phyloP scores from a whole-genome alignment of 495 filamentous ascomycete genomes.

The Tuber aestivum region DNA sequence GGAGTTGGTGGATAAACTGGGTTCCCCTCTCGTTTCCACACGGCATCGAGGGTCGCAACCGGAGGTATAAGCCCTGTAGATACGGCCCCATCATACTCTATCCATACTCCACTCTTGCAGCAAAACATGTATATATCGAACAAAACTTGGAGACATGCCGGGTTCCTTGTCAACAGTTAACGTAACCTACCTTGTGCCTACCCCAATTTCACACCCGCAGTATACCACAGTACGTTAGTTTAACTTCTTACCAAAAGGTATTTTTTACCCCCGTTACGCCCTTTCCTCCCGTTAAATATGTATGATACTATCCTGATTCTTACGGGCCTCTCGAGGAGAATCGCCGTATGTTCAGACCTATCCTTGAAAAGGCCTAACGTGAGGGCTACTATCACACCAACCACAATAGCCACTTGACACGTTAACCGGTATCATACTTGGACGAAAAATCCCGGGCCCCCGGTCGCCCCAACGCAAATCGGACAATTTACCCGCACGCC shows the following conservation, averaged over 20 bases:
- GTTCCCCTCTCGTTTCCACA: neutral
- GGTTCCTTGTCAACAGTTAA: neutral
- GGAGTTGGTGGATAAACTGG: neutral
- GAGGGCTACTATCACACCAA: neutral
- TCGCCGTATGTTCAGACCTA: neutral
- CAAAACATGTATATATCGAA: neutral
- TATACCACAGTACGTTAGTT: neutral
- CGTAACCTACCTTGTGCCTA: neutral
- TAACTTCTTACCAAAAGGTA: neutral
- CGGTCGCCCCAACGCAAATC: too few species aligned
- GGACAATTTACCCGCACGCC: too few species aligned
- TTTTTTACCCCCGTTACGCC: neutral
- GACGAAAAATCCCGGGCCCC: too few species aligned
- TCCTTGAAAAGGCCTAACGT: neutral
- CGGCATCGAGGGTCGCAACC: neutral
- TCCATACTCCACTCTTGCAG: neutral
- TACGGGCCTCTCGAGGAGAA: neutral
- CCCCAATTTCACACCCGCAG: neutral
- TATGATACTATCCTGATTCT: too few species aligned
- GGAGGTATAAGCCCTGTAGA: neutral
- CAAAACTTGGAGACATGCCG: neutral
- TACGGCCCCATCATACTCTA: neutral
- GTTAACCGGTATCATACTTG: too few species aligned
- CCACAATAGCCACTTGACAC: neutral
- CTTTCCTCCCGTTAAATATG: neutral